phyloP scores from a whole-genome alignment of 768 basidiomycete genomes.

The Hortiboletus flavorubellus region DNA sequence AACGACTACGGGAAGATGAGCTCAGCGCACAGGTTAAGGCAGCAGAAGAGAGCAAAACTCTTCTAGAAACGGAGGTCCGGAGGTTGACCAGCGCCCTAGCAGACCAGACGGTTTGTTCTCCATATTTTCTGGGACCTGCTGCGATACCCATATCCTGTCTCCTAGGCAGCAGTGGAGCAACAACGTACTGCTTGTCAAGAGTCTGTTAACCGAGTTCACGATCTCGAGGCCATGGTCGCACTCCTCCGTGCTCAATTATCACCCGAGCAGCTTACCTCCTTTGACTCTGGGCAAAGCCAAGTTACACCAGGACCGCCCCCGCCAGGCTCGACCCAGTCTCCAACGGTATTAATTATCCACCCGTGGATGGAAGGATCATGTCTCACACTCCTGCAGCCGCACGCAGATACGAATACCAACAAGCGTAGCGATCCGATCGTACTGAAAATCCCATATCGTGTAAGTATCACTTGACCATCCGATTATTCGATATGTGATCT shows the following conservation, averaged over 20 bases:
- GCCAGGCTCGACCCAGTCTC: not conserved
- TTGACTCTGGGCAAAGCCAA: constrained; percentile 7
- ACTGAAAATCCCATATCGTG: constrained; percentile 22
- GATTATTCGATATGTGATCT: not conserved
- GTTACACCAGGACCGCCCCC: not conserved
- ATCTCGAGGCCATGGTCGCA: constrained; percentile 17
- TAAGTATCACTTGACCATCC: constrained; percentile 3
- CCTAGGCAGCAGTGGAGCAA: constrained; percentile 12
- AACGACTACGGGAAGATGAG: constrained; percentile 8
- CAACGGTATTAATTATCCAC: constrained; percentile 7
- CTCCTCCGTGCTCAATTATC: constrained; percentile 18
- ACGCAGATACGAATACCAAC: constrained; percentile 1
- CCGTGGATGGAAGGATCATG: not conserved
- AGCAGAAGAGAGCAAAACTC: constrained; percentile 7
- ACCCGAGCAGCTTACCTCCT: constrained; percentile 17
- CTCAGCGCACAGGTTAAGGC: constrained; percentile 9
- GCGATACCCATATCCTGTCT: not conserved
- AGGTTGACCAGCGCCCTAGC: constrained; percentile 14
- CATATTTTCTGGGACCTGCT: not conserved
- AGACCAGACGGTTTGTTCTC: constrained; percentile 22
- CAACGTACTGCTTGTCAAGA: constrained; percentile 13
- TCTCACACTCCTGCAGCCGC: constrained; percentile 13
- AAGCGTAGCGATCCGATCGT: constrained; percentile 23
- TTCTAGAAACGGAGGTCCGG: constrained; percentile 13
- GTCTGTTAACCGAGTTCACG: constrained; percentile 8